Conservation (phyloP, 208 protist genomes). For the Trypanosoma conorhini region DNA sequence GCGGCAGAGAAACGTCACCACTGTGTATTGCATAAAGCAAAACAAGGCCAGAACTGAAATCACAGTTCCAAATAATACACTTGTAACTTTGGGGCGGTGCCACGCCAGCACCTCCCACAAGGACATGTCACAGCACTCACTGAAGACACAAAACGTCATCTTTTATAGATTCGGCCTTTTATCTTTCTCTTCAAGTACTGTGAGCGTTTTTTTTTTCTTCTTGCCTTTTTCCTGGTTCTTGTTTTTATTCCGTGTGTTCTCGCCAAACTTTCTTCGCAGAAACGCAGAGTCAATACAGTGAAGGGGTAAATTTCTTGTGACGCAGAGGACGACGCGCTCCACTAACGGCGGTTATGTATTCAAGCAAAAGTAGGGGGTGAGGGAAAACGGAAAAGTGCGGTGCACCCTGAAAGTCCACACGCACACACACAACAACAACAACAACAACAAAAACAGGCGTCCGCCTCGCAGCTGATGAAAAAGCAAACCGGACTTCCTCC, state of each 20-base stretch:
- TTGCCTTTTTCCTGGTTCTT: not conserved
- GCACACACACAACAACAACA: not conserved
- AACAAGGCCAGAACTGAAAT: slow-evolving; percentile 61
- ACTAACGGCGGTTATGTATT: not conserved
- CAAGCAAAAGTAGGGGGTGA: not conserved
- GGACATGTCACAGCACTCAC: slow-evolving; percentile 50
- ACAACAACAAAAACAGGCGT: not conserved
- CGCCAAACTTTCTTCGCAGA: not conserved
- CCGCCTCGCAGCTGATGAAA: too few relatives aligned
- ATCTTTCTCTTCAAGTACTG: not conserved
- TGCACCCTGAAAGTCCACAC: not conserved
- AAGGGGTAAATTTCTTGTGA: not conserved
- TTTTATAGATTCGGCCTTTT: not conserved
- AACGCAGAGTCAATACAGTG: not conserved
- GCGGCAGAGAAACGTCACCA: slow-evolving; percentile 72
- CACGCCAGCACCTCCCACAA: slow-evolving; percentile 62
- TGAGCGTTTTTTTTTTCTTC: slow-evolving; percentile 4
- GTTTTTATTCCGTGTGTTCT: not conserved
- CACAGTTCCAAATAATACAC: slow-evolving; percentile 35
- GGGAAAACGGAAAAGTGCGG: not conserved
- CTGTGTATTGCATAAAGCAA: slow-evolving; percentile 68
- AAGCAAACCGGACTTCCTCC: too few relatives aligned
- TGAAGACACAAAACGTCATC: slow-evolving; percentile 14
- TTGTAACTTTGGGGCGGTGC: slow-evolving; percentile 63
- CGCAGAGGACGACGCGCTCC: not conserved